Percentiles rank a stretch among this genome's conserved stretches.
These are phyloP conservation scores for Clonostachys solani DNA, from an alignment of 2,329 filamentous ascomycete genomes.

Conservation along the genomic window DNA sequence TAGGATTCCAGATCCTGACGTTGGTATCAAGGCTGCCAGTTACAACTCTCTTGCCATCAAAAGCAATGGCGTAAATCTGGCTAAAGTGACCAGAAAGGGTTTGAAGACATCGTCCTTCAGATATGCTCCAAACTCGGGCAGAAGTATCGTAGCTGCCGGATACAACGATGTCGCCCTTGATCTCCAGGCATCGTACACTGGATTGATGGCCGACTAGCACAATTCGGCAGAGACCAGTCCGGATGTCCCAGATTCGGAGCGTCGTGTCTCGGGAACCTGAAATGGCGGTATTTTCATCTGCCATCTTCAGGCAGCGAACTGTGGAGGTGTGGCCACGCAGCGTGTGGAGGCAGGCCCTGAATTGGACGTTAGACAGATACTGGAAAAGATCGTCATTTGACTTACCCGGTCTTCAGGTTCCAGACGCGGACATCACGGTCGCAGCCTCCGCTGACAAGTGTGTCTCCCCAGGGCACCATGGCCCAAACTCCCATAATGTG, in stretches of 20 bases:
- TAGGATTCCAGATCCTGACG: conserved; percentile 93
- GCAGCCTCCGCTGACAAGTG: conserved; percentile 91
- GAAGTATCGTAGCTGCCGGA: conserved; percentile 98
- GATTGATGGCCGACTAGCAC: conserved; percentile 93
- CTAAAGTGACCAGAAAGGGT: conserved; percentile 94
- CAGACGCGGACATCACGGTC: conserved; percentile 96
- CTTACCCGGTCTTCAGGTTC: conserved; percentile 88
- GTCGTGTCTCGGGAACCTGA: conserved; percentile 96
- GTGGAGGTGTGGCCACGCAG: conserved; percentile 94
- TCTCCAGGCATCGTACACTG: conserved; percentile 90
- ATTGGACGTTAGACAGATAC: conserved; percentile 9
- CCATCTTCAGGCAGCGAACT: conserved; percentile 96
- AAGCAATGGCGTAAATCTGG: conserved; percentile 98
- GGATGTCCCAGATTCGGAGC: conserved; percentile 90
- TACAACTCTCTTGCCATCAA: conserved; percentile 88
- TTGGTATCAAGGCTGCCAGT: conserved; percentile 96
- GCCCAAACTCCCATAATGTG: conserved; percentile 99
- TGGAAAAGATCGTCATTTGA: neutral
- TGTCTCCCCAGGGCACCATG: conserved; percentile 97
- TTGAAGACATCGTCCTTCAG: conserved; percentile 85
- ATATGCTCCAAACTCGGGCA: conserved; percentile 96
- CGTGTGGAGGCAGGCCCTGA: conserved; percentile 70
- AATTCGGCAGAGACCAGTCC: conserved; percentile 81
- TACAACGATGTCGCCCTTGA: conserved; percentile 95
- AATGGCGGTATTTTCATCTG: conserved; percentile 87